These are phyloP conservation scores for Penicillium sp. DNA, from an alignment of 2,329 filamentous ascomycete genomes.

Conservation along the genomic window DNA sequence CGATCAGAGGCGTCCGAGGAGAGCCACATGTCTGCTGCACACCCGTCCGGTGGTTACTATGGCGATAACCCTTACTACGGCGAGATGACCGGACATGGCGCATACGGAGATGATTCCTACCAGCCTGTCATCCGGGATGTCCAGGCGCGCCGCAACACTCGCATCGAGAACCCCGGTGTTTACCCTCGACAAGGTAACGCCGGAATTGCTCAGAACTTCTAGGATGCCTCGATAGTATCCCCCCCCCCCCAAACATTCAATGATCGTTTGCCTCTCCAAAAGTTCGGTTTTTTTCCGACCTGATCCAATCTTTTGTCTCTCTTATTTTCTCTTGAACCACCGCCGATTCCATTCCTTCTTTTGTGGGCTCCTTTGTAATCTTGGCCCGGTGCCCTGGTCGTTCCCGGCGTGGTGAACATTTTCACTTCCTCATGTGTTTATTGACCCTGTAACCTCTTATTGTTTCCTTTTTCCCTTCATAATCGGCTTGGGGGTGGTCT, in stretches of 20 bases:
- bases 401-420: constrained; percentile 23
- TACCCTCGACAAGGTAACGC: constrained; percentile 87
- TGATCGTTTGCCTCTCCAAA: constrained; percentile 4
- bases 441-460: constrained; percentile 17
- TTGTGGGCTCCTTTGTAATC: background rate
- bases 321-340: constrained; percentile 4
- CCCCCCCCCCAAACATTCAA: background rate
- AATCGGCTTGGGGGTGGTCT: background rate
- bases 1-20: constrained; percentile 67
- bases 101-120: constrained; percentile 57
- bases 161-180: constrained; percentile 87
- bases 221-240: constrained; percentile 24
- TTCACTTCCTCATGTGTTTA: constrained; percentile 27
- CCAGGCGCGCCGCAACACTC: constrained; percentile 84
- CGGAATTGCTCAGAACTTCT: constrained; percentile 97
- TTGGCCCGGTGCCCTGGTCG: constrained; percentile 11
- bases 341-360: constrained; percentile 24
- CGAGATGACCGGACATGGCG: constrained; percentile 46
- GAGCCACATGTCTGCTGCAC: constrained; percentile 47
- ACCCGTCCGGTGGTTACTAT: constrained; percentile 53
- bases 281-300: constrained; percentile 5
- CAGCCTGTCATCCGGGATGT: constrained; percentile 92
- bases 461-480: constrained; percentile 4
- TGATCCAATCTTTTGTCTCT: constrained; percentile 5
- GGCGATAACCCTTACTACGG: constrained; percentile 58